phyloP scores from a whole-genome alignment of 305 asterid genomes.

The Ilex paraguariensis region DNA sequence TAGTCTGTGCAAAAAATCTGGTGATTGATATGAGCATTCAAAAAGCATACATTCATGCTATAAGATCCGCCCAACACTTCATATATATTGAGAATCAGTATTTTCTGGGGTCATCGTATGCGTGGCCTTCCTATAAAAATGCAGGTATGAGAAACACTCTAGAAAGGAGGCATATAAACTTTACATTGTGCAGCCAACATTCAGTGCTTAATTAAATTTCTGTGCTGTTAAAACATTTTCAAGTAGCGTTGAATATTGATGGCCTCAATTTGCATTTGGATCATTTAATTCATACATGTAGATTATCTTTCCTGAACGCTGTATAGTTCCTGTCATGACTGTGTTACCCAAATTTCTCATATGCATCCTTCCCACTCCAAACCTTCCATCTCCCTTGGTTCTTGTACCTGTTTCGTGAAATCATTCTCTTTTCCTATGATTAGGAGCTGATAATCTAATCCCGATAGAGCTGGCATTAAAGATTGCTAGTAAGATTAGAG shows the following conservation, averaged over 20 bases:
- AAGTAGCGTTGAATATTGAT: background rate
- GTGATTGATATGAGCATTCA: slow-evolving; percentile 92
- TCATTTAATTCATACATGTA: no score
- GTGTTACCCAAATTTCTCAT: background rate
- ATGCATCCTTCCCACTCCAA: background rate
- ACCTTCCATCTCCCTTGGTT: background rate
- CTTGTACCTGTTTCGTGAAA: background rate
- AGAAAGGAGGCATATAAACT: background rate
- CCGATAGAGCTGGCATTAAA: slow-evolving; percentile 79
- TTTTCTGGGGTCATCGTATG: slow-evolving; percentile 91
- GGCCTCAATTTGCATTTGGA: no score
- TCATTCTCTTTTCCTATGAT: slow-evolving; percentile 11
- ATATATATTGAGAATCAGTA: slow-evolving; percentile 94
- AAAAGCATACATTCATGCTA: slow-evolving; percentile 83
- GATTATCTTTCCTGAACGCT: background rate
- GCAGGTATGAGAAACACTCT: slow-evolving; percentile 43
- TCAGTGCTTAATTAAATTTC: background rate
- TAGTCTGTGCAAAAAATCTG: slow-evolving; percentile 72
- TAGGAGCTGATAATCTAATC: slow-evolving; percentile 89
- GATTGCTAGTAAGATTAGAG: slow-evolving; percentile 72
- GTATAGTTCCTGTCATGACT: no score
- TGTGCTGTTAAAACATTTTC: background rate
- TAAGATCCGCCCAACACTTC: slow-evolving; percentile 86
- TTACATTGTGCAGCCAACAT: background rate
- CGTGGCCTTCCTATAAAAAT: slow-evolving; percentile 77